Conservation (phyloP, 78 protist species). For the Dictyostelium capitatum region DNA sequence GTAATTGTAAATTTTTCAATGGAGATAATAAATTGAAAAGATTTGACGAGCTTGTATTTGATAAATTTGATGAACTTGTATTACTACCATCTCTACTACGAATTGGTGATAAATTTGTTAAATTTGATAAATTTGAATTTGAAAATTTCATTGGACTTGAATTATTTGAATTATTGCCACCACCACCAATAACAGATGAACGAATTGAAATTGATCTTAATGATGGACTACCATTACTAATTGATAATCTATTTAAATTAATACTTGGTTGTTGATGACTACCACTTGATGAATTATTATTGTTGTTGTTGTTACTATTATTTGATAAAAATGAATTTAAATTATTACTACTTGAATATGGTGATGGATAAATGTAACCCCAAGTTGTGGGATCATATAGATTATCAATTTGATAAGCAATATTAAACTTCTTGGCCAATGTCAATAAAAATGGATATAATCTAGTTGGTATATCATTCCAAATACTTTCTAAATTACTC, state of each 20-base stretch:
- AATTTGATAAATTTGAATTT: conserved; percentile 9
- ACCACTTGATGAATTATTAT: not conserved
- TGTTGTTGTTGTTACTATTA: not conserved
- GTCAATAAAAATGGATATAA: conserved; percentile 41
- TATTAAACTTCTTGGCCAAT: conserved; percentile 39
- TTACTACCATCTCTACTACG: not conserved
- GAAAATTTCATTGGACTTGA: conserved; percentile 37
- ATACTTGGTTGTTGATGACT: not conserved
- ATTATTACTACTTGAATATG: not conserved
- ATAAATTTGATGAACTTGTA: not conserved
- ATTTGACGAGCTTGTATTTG: not conserved
- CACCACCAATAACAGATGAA: not conserved
- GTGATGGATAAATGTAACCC: conserved; percentile 39
- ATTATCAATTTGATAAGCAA: conserved; percentile 61
- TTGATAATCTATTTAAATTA: conserved; percentile 25
- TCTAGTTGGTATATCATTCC: conserved; percentile 53
- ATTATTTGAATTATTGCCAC: conserved; percentile 9
- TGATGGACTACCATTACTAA: conserved; percentile 16
- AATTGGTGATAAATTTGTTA: conserved; percentile 31
- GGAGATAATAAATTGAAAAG: not conserved
- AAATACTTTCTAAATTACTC: conserved; percentile 32
- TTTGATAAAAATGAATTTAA: too few species aligned
- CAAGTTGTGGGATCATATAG: conserved; percentile 53
- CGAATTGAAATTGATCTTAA: conserved; percentile 26
- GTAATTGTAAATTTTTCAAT: conserved; percentile 15